Conservation (phyloP, 2,329 filamentous ascomycete species). For the Hypoxylon sp. region DNA sequence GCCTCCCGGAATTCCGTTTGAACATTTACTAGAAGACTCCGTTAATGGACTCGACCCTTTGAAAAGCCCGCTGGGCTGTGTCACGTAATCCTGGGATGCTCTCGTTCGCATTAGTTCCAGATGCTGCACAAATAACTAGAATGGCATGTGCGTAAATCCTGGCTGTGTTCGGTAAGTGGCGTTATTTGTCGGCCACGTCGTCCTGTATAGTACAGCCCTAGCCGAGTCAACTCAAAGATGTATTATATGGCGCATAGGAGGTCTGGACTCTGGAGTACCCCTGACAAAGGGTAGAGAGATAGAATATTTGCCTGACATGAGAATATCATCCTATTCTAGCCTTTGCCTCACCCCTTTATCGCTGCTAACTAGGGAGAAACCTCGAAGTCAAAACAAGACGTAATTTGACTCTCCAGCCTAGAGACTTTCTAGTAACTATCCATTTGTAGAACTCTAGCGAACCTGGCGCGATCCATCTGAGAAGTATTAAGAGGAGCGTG, state of each 20-base stretch:
- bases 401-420: no score
- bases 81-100: background rate
- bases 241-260: background rate
- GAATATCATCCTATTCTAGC: no score
- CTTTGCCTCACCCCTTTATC: no score
- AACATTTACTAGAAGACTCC: background rate
- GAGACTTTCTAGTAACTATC: no score
- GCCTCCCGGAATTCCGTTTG: background rate
- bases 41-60: background rate
- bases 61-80: background rate
- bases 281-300: no score
- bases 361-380: no score
- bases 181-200: background rate
- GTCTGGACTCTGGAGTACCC: no score
- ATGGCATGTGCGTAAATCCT: background rate
- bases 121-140: background rate
- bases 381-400: no score
- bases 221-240: background rate
- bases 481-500: no score
- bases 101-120: background rate
- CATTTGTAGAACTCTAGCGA: no score
- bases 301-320: no score
- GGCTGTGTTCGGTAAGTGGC: background rate
- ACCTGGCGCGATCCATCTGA: no score
- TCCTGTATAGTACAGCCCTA: background rate